Percentiles rank a stretch among this genome's conserved stretches.
These are phyloP conservation scores for Theileria equi DNA, from an alignment of 169 alveolate genomes.

Conservation along the genomic window DNA sequence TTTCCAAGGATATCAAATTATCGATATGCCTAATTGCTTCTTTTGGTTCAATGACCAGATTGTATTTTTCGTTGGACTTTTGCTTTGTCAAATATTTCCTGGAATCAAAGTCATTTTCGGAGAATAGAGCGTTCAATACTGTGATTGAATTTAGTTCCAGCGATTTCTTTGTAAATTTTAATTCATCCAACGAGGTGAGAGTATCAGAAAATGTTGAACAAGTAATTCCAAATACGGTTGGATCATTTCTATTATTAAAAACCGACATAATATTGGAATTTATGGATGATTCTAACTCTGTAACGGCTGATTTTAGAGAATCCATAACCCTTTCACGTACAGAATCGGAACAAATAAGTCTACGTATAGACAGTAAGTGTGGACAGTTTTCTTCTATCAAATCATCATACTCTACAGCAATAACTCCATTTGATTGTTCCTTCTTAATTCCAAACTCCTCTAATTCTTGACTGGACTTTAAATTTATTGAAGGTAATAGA, in stretches of 20 bases:
- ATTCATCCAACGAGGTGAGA: background rate
- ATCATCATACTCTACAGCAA: conserved; percentile 16
- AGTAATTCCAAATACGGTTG: background rate
- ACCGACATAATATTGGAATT: conserved; percentile 2
- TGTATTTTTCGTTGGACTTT: background rate
- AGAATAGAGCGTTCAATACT: background rate
- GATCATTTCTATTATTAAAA: background rate
- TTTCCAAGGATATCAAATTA: background rate
- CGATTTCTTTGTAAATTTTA: background rate
- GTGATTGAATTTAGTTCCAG: background rate
- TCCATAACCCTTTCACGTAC: conserved; percentile 2
- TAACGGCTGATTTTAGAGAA: conserved; percentile 7
- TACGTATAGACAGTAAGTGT: conserved; percentile 28
- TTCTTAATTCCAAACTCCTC: background rate
- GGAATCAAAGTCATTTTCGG: background rate
- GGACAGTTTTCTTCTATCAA: conserved; percentile 22
- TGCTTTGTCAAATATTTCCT: background rate
- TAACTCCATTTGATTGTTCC: conserved; percentile 6
- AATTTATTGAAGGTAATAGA: conserved; percentile 31
- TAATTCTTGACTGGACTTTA: background rate
- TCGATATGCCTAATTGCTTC: background rate
- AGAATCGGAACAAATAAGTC: conserved; percentile 42
- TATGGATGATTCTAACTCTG: background rate
- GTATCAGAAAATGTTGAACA: background rate
- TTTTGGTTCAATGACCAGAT: background rate